Evolutionary conservation across 78 protist genomes (phyloP).

Genomic region (Capsaspora owczarzaki): DNA sequence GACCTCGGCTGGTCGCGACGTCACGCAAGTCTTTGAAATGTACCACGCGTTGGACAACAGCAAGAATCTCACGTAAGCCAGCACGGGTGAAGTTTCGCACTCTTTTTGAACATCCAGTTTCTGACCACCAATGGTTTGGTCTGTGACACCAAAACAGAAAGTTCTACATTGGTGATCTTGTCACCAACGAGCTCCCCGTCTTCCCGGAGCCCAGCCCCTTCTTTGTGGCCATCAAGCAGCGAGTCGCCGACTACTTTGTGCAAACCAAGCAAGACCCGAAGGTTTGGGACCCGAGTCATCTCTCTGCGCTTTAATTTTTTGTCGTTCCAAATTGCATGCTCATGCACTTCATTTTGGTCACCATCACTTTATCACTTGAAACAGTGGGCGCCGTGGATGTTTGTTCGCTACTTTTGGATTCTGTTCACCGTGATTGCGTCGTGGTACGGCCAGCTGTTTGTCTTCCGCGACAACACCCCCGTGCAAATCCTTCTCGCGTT

Average conservation of each 20-base stretch:
- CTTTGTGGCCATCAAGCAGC: conserved; percentile 13
- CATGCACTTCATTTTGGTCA: not conserved
- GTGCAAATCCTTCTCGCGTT: too few species aligned
- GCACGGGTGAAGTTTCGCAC: too few species aligned
- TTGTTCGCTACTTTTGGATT: conserved; percentile 10
- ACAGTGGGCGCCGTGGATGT: conserved; percentile 10
- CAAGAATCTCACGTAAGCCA: not conserved
- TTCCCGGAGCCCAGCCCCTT: conserved; percentile 27
- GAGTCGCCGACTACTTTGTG: conserved; percentile 16
- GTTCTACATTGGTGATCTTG: not conserved
- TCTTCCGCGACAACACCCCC: not conserved
- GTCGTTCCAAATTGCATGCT: not conserved
- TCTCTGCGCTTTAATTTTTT: not conserved
- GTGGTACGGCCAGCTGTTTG: not conserved
- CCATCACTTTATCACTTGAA: not conserved
- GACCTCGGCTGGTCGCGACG: conserved; percentile 20
- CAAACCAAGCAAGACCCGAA: conserved; percentile 28
- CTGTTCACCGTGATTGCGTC: not conserved
- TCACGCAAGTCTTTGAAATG: conserved; percentile 23
- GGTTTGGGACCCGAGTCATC: not conserved
- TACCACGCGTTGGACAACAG: conserved; percentile 14
- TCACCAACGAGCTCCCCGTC: conserved; percentile 8
- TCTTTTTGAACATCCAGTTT: too few species aligned
- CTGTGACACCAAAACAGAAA: not conserved
- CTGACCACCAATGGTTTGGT: not conserved